Conservation (phyloP, 208 protist genomes). For the Crithidia brevicula region DNA sequence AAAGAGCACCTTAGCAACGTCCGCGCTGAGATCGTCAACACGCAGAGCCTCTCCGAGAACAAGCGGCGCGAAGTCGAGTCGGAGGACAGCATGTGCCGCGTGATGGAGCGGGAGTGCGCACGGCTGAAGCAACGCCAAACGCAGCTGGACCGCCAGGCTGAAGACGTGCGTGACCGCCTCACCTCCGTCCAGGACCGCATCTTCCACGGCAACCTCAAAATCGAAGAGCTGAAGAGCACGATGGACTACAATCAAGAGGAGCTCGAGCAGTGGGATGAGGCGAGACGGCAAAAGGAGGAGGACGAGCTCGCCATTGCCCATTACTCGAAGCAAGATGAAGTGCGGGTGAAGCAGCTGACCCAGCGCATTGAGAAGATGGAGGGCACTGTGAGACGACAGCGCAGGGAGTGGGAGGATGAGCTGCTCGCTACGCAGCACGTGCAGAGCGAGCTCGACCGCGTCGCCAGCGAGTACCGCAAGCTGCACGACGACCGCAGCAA, state of each 20-base stretch:
- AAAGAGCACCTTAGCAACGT: conserved; percentile 93
- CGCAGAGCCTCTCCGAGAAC: conserved; percentile 86
- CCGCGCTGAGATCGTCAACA: conserved; percentile 86
- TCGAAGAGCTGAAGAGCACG: conserved; percentile 90
- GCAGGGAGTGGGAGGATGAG: conserved; percentile 65
- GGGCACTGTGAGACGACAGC: conserved; percentile 54
- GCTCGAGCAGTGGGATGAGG: conserved; percentile 95
- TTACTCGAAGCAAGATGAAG: conserved; percentile 91
- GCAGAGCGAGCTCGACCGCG: conserved; percentile 94
- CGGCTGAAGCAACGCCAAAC: conserved; percentile 61
- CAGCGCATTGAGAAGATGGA: conserved; percentile 84
- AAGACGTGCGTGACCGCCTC: conserved; percentile 71
- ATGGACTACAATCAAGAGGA: conserved; percentile 95
- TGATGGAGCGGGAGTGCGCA: conserved; percentile 89
- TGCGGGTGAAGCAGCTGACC: conserved; percentile 83
- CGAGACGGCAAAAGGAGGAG: conserved; percentile 93
- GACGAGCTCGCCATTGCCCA: conserved; percentile 90
- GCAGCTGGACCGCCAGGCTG: conserved; percentile 52
- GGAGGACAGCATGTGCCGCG: conserved; percentile 88
- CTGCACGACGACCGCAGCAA: conserved; percentile 88
- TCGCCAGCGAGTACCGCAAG: conserved; percentile 88
- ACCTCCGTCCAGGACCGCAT: conserved; percentile 83
- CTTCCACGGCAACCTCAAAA: conserved; percentile 91
- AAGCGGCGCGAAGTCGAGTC: conserved; percentile 93
- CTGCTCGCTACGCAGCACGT: conserved; percentile 85